Conservation (phyloP, 2,329 filamentous ascomycete genomes). For the Fusarium lyarnte region DNA sequence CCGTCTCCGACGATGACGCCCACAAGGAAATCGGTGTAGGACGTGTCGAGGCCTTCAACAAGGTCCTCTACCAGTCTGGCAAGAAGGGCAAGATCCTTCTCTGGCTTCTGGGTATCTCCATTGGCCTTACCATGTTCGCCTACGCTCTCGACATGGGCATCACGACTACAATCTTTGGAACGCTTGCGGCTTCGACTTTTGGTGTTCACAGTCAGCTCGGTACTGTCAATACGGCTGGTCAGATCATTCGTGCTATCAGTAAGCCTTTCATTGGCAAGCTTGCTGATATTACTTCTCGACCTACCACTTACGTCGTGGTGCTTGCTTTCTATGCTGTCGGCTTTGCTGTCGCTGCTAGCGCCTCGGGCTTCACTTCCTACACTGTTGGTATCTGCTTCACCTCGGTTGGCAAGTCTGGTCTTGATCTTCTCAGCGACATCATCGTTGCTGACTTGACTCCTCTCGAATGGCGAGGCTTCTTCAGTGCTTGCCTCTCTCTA, state of each 20-base stretch:
- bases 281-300: conserved; percentile 51
- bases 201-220: conserved; percentile 46
- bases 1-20: conserved; percentile 5
- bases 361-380: conserved; percentile 47
- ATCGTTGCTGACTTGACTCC: conserved; percentile 51
- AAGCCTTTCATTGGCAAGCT: conserved; percentile 53
- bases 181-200: conserved; percentile 49
- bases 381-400: conserved; percentile 51
- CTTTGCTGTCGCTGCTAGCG: conserved; percentile 48
- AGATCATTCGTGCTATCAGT: conserved; percentile 52
- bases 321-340: conserved; percentile 51
- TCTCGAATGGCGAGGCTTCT: conserved; percentile 51
- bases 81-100: conserved; percentile 47
- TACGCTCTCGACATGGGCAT: conserved; percentile 52
- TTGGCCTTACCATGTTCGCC: conserved; percentile 52
- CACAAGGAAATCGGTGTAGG: conserved; percentile 45
- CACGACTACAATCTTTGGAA: conserved; percentile 47
- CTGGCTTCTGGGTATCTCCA: conserved; percentile 49
- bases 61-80: conserved; percentile 52
- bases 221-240: conserved; percentile 45
- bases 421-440: conserved; percentile 50
- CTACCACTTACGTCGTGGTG: conserved; percentile 52
- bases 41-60: conserved; percentile 52
- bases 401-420: conserved; percentile 50
- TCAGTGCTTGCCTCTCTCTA: conserved; percentile 40